Conservation (phyloP, 1,139 yeast species). For the Scheffersomyces lignicola region DNA sequence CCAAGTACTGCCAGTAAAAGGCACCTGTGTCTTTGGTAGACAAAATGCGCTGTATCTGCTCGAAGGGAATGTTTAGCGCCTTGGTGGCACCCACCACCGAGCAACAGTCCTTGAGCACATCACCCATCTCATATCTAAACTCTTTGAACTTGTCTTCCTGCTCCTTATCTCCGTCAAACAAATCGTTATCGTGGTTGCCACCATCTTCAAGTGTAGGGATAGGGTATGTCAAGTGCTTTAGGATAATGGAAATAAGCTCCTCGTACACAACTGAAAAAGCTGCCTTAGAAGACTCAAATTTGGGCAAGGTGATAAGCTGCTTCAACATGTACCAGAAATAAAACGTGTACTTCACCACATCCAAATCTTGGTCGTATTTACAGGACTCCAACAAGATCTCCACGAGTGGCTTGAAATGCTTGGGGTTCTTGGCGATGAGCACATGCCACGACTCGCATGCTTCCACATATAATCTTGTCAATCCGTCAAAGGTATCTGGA, state of each 20-base stretch:
- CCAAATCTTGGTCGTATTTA: constrained; percentile 75
- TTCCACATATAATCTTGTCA: constrained; percentile 80
- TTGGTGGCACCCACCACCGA: constrained; percentile 77
- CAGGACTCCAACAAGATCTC: constrained; percentile 64
- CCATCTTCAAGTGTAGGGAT: constrained; percentile 37
- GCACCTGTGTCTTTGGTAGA: constrained; percentile 27
- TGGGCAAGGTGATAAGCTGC: constrained; percentile 65
- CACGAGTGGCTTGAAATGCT: constrained; percentile 72
- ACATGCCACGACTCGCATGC: constrained; percentile 98
- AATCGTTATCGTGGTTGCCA: constrained; percentile 28
- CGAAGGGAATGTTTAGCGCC: constrained; percentile 66
- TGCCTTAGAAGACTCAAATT: constrained; percentile 60
- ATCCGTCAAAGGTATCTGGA: constrained; percentile 67
- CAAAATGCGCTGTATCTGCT: constrained; percentile 45
- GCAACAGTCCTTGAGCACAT: constrained; percentile 92
- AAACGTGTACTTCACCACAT: constrained; percentile 86
- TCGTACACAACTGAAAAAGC: constrained; percentile 61
- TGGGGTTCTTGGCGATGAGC: constrained; percentile 72
- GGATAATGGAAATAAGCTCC: constrained; percentile 64
- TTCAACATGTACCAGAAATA: constrained; percentile 88
- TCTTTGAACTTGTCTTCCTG: constrained; percentile 92
- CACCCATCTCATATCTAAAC: constrained; percentile 96
- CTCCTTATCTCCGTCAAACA: constrained; percentile 67
- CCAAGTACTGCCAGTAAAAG: constrained; percentile 77
- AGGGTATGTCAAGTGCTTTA: constrained; percentile 79